Evolutionary conservation across 306 rosid genomes (phyloP).

Genomic region (Sicyos edulis): DNA sequence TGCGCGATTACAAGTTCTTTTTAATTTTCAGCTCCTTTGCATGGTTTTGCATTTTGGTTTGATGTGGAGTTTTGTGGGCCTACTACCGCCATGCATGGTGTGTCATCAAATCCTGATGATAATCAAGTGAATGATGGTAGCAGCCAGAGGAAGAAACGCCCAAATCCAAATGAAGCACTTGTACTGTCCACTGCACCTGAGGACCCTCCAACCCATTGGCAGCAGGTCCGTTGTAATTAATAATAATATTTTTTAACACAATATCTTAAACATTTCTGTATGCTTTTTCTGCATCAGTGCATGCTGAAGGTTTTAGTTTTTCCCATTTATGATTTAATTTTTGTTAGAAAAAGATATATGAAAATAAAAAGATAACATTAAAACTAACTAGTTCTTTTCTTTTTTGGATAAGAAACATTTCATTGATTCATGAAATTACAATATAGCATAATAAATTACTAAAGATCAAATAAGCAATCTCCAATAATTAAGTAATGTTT

Average conservation of each 20-base stretch:
- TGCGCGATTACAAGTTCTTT: constrained; percentile 21
- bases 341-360: neutral
- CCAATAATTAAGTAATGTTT: too few relatives aligned
- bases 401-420: too few relatives aligned
- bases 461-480: too few relatives aligned
- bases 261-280: neutral
- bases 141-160: constrained; percentile 67
- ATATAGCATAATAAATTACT: too few relatives aligned
- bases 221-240: constrained; percentile 55
- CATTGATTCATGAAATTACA: too few relatives aligned
- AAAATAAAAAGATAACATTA: neutral
- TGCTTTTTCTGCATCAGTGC: neutral
- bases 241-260: neutral
- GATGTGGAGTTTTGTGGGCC: constrained; percentile 90
- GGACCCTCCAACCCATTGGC: constrained; percentile 99
- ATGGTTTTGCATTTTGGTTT: constrained; percentile 99
- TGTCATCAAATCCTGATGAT: constrained; percentile 31
- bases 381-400: neutral
- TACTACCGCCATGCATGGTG: constrained; percentile 37
- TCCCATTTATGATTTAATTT: neutral
- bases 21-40: constrained; percentile 73
- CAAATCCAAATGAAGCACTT: constrained; percentile 67
- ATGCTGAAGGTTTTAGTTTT: neutral
- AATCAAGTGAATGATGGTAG: constrained; percentile 51
- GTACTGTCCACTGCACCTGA: constrained; percentile 94